Evolutionary conservation across 192 early-diverging fungal species (phyloP).

Genomic region (Coemansia sp.): DNA sequence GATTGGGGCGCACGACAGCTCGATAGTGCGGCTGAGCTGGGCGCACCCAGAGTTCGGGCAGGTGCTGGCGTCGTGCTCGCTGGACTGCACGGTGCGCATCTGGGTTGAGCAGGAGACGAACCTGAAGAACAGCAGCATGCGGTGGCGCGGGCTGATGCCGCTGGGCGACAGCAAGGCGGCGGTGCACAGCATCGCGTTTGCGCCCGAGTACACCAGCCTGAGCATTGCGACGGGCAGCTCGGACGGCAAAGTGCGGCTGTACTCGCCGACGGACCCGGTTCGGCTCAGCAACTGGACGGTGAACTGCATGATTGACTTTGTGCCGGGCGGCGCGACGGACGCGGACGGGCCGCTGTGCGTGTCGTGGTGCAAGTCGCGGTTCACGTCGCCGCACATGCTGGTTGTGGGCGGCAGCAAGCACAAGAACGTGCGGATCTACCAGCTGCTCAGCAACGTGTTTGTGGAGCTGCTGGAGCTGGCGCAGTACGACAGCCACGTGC

Average conservation of each 20-base stretch:
- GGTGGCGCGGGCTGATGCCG: conserved; percentile 66
- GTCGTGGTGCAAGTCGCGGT: conserved; percentile 86
- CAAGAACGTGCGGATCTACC: conserved; percentile 64
- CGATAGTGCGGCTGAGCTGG: conserved; percentile 83
- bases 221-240: conserved; percentile 75
- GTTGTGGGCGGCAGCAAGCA: conserved; percentile 84
- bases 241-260: conserved; percentile 83
- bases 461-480: conserved; percentile 54
- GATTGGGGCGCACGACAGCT: conserved; percentile 75
- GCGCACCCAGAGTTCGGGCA: conserved; percentile 98
- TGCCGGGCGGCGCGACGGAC: conserved; percentile 61
- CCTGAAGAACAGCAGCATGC: conserved; percentile 62
- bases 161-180: conserved; percentile 67
- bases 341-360: conserved; percentile 78
- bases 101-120: conserved; percentile 81
- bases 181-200: conserved; percentile 88
- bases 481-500: conserved; percentile 54
- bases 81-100: conserved; percentile 86
- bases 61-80: conserved; percentile 86
- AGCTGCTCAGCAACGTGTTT: conserved; percentile 18
- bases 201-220: conserved; percentile 77
- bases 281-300: conserved; percentile 77
- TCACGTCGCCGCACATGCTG: conserved; percentile 69
- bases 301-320: conserved; percentile 60
- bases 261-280: conserved; percentile 80